Evolutionary conservation across 2,329 filamentous ascomycete species (phyloP).

Genomic region (Didymellaceae sp.): DNA sequence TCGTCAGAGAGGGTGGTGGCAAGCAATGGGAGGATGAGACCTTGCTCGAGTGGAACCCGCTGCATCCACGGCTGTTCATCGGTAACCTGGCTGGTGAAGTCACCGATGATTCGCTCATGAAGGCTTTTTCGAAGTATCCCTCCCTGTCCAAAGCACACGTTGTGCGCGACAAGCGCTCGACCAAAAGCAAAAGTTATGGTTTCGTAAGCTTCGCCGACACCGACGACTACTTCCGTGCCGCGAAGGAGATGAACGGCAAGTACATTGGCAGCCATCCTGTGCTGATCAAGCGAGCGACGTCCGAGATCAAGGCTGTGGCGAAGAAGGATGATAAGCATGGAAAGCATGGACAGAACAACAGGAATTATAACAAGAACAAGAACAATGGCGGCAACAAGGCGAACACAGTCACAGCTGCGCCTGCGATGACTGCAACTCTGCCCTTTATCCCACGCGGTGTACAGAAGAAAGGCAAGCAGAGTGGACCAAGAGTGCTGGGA

Average conservation of each 20-base stretch:
- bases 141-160: constrained; percentile 93
- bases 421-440: constrained; percentile 19
- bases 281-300: constrained; percentile 83
- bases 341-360: constrained; percentile 43
- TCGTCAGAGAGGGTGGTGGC: constrained; percentile 85
- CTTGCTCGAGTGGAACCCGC: constrained; percentile 93
- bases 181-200: constrained; percentile 94
- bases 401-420: constrained; percentile 18
- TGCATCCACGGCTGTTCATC: constrained; percentile 92
- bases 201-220: constrained; percentile 96
- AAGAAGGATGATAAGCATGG: constrained; percentile 54
- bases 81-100: constrained; percentile 97
- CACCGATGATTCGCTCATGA: constrained; percentile 92
- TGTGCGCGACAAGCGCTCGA: constrained; percentile 92
- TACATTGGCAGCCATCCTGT: constrained; percentile 98
- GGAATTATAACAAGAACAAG: constrained; percentile 61
- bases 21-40: constrained; percentile 90
- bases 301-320: constrained; percentile 83
- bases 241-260: constrained; percentile 98
- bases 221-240: constrained; percentile 95
- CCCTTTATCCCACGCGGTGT: constrained; percentile 39
- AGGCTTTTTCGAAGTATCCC: constrained; percentile 87
- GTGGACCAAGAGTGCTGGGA: constrained; percentile 36
- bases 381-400: constrained; percentile 41
- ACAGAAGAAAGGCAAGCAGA: constrained; percentile 43